phyloP scores from a whole-genome alignment of 73 alveolate species.

The Diophrys sp. region DNA sequence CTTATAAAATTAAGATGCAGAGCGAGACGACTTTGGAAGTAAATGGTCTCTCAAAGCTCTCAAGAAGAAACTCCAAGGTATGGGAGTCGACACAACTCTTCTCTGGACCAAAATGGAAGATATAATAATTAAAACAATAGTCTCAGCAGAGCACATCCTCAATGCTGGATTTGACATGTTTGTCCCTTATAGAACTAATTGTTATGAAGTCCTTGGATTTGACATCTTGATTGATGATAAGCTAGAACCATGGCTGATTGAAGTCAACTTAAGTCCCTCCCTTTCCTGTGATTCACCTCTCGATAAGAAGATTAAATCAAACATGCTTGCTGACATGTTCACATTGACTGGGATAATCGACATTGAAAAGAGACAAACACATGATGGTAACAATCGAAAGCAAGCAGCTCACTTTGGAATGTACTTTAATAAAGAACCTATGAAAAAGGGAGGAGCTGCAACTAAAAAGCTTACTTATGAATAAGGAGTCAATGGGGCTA shows the following conservation, averaged over 20 bases:
- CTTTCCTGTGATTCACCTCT: slow-evolving; percentile 85
- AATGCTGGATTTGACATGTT: slow-evolving; percentile 52
- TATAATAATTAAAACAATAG: slow-evolving; percentile 71
- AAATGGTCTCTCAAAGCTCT: slow-evolving; percentile 43
- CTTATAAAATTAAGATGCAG: slow-evolving; percentile 23
- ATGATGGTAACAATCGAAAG: background rate
- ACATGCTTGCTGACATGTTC: slow-evolving; percentile 78
- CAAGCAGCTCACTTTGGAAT: background rate
- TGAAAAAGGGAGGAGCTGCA: background rate
- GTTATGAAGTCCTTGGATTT: slow-evolving; percentile 79
- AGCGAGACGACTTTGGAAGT: slow-evolving; percentile 33
- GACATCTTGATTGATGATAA: slow-evolving; percentile 77
- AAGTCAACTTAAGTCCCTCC: slow-evolving; percentile 91
- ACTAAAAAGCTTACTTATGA: background rate
- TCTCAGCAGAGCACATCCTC: slow-evolving; percentile 60
- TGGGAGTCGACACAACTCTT: slow-evolving; percentile 57
- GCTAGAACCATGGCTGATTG: slow-evolving; percentile 92
- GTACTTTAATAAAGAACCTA: slow-evolving; percentile 1
- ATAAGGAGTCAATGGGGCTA: background rate
- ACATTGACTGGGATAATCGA: slow-evolving; percentile 68
- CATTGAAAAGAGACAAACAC: background rate
- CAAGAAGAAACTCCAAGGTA: slow-evolving; percentile 12
- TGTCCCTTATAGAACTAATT: slow-evolving; percentile 51
- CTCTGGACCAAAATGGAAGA: slow-evolving; percentile 78
- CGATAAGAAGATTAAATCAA: slow-evolving; percentile 80